Conservation (phyloP, 169 alveolate genomes). For the Cryptosporidium viatorum region DNA sequence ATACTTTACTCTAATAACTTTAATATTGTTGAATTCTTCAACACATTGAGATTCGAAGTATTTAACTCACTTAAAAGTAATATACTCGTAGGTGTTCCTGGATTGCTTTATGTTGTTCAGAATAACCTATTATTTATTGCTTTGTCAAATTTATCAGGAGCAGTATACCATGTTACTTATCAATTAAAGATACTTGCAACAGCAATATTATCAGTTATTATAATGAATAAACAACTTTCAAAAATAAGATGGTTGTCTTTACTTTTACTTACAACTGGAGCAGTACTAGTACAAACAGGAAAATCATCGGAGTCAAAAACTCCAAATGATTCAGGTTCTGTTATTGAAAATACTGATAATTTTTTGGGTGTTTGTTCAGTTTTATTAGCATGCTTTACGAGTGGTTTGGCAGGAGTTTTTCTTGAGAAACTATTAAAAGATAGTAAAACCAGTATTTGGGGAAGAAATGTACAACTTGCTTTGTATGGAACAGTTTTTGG, state of each 20-base stretch:
- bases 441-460: conserved; percentile 78
- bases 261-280: conserved; percentile 77
- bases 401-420: conserved; percentile 85
- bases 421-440: conserved; percentile 81
- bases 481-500: conserved; percentile 77
- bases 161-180: conserved; percentile 83
- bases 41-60: conserved; percentile 22
- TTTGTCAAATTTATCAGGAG: conserved; percentile 81
- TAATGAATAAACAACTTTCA: conserved; percentile 74
- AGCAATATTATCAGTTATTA: conserved; percentile 80
- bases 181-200: conserved; percentile 83
- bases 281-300: conserved; percentile 74
- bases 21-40: background rate
- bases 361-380: conserved; percentile 83
- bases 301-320: conserved; percentile 2
- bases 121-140: conserved; percentile 82
- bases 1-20: conserved; percentile 8
- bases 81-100: conserved; percentile 80
- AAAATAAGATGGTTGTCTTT: conserved; percentile 76
- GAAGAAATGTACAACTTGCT: conserved; percentile 83
- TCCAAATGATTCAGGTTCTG: background rate
- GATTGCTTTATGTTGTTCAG: conserved; percentile 82
- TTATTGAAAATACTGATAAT: background rate
- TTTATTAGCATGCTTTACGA: conserved; percentile 82
- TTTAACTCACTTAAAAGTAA: conserved; percentile 44